Percentiles rank a stretch among this genome's conserved stretches.
Conservation (phyloP, 2,329 filamentous ascomycete species). For the Penicillium crustosum region DNA sequence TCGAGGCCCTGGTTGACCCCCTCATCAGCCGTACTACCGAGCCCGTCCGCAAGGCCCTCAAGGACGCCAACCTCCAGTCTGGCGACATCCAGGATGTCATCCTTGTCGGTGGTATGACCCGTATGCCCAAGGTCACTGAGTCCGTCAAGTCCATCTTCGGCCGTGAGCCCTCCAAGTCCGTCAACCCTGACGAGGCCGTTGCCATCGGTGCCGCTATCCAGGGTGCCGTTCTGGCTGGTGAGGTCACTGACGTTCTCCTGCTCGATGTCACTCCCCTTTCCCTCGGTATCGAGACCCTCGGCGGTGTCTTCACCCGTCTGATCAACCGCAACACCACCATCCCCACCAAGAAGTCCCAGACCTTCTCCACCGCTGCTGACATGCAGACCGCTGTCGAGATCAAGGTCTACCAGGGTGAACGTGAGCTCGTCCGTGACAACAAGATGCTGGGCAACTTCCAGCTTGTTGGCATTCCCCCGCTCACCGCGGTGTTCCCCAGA, state of each 20-base stretch:
- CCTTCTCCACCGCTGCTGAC: slow-evolving; percentile 95
- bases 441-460: slow-evolving; percentile 99
- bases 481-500: slow-evolving; percentile 91
- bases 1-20: slow-evolving; percentile 89
- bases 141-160: slow-evolving; percentile 97
- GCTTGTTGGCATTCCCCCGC: slow-evolving; percentile 96
- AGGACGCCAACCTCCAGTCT: slow-evolving; percentile 86
- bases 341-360: slow-evolving; percentile 98
- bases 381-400: slow-evolving; percentile 99
- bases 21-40: slow-evolving; percentile 84
- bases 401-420: slow-evolving; percentile 99
- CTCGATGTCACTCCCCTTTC: slow-evolving; percentile 95
- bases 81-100: slow-evolving; percentile 98
- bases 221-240: slow-evolving; percentile 92
- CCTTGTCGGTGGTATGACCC: slow-evolving; percentile 97
- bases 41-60: slow-evolving; percentile 92
- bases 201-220: slow-evolving; percentile 97
- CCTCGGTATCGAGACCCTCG: slow-evolving; percentile 96
- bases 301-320: slow-evolving; percentile 94
- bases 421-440: slow-evolving; percentile 98
- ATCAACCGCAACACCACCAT: slow-evolving; percentile 99
- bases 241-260: slow-evolving; percentile 92
- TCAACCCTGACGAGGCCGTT: slow-evolving; percentile 98
- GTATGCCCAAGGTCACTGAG: slow-evolving; percentile 97
- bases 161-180: slow-evolving; percentile 93